Base-by-base conservation (phyloP, 208 protist genomes). In the Blastocrithidia nonstop region DNA sequence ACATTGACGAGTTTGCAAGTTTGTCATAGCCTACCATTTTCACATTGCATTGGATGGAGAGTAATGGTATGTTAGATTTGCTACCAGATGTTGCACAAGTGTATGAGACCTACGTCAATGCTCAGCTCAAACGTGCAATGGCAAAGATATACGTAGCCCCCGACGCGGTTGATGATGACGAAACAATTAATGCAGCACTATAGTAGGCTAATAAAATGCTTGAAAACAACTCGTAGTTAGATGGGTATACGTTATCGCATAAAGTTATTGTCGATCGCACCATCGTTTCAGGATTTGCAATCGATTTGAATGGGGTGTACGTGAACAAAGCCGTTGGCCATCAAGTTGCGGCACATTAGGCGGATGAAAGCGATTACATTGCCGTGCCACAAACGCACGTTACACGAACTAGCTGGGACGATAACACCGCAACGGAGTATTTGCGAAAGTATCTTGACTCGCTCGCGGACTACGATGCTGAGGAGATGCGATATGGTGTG, bases 1-100 rank as follows among this genome's bases (percentile, higher is more conserved):
- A 81, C 8, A 50, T 88, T 26, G 61, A 64, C 17, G 79, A 85
- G 67, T 93, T 90, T 63, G 74, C 83, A 61, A 60, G 66, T 8
- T 61, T 93, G 8, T 78, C 74, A 16, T 72, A 81, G 31, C 64
- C 79, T 21, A 84, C 63, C 16, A 60, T 63, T 40, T 93, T 93
- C 60, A 86, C 81, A 19, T 59, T 93, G 17, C 69, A 85, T 44
- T 93, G 85, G 85, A 93, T 93, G 85, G 77, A 90, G 65, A 83
- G 66, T 57, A 88, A 88, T 52, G 78, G 75, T 43, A 84, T 88
- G 75, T 56, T 93, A 36, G 85, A 90, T 41, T 56, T 76, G 31
- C 70, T 93, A 45, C 53, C 72, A 13, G 74, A 84, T 31, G 80
- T 93, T 22, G 65, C 69, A 8, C 70, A 79, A 37, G 66, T 83